A percentile compares a stretch with the other conserved stretches of the same genome.
phyloP scores from a whole-genome alignment of 192 early-diverging fungal genomes.

The Thamnidium elegans region DNA sequence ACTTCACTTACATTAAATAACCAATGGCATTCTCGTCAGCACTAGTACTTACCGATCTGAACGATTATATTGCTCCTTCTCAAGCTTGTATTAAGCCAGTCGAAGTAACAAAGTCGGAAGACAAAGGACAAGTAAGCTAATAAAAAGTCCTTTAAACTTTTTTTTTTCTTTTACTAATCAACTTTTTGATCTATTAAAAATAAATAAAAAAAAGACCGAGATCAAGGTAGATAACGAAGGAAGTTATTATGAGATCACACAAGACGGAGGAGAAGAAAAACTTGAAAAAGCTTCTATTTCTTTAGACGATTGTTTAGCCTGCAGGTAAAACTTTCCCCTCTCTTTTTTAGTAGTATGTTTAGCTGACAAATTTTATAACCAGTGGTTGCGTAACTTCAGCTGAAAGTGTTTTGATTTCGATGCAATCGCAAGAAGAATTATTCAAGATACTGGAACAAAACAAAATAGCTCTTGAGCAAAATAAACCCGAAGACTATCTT shows the following conservation, averaged over 20 bases:
- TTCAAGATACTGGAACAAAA: slow-evolving; percentile 64
- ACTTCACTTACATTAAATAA: neutral
- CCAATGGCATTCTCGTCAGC: slow-evolving; percentile 84
- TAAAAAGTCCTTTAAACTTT: neutral
- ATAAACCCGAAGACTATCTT: slow-evolving; percentile 37
- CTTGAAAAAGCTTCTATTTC: slow-evolving; percentile 85
- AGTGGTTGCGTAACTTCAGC: slow-evolving; percentile 98
- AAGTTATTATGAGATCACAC: slow-evolving; percentile 85
- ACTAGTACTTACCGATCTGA: slow-evolving; percentile 87
- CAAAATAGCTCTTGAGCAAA: slow-evolving; percentile 28
- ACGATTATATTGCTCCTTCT: slow-evolving; percentile 96
- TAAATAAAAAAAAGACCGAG: slow-evolving; percentile 48
- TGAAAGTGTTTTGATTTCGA: slow-evolving; percentile 87
- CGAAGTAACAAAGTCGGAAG: slow-evolving; percentile 64
- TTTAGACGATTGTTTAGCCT: slow-evolving; percentile 96
- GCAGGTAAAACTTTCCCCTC: slow-evolving; percentile 59
- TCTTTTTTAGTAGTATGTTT: neutral
- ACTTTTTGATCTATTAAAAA: neutral
- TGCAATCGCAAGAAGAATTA: slow-evolving; percentile 93
- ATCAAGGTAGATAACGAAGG: slow-evolving; percentile 78
- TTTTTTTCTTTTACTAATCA: slow-evolving; percentile 7
- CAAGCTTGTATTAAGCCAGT: slow-evolving; percentile 98
- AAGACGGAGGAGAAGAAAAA: slow-evolving; percentile 79
- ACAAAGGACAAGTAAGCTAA: slow-evolving; percentile 35
- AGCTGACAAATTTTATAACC: neutral